phyloP scores from a whole-genome alignment of 495 filamentous ascomycete genomes.

The Tuber brumale region DNA sequence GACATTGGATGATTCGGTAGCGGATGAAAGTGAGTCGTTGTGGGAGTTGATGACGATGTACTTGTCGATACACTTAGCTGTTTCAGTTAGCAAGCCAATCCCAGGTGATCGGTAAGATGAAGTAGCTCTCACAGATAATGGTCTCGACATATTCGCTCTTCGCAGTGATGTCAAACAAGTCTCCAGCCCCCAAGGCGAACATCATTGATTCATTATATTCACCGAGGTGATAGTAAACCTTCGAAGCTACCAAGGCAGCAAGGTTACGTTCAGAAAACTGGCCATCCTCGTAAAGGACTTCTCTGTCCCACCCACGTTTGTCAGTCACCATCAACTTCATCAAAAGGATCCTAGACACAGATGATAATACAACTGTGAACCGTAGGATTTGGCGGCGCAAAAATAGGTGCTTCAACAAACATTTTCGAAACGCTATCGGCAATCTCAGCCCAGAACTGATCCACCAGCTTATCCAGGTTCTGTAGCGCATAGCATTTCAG shows the following conservation, averaged over 20 bases:
- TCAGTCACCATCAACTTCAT: conserved; percentile 27
- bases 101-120: conserved; percentile 9
- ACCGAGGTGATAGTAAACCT: conserved; percentile 97
- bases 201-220: conserved; percentile 99
- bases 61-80: conserved; percentile 91
- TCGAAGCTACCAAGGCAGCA: conserved; percentile 87
- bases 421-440: conserved; percentile 86
- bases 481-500: conserved; percentile 89
- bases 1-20: conserved; percentile 14
- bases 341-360: conserved; percentile 6
- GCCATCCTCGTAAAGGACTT: conserved; percentile 96
- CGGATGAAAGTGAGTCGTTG: conserved; percentile 37
- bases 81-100: conserved; percentile 10
- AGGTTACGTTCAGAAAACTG: conserved; percentile 88
- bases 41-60: conserved; percentile 66
- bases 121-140: conserved; percentile 62
- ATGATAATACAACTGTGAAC: conserved; percentile 6
- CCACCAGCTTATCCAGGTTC: conserved; percentile 89
- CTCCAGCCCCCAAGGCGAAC: conserved; percentile 90
- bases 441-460: conserved; percentile 95
- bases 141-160: conserved; percentile 97
- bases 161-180: conserved; percentile 85
- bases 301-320: conserved; percentile 51
- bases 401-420: conserved; percentile 51
- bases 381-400: conserved; percentile 8